Percentiles rank a stretch among this genome's conserved stretches.
phyloP scores from a whole-genome alignment of 2,329 filamentous ascomycete species.

The Monosporascus ibericus region DNA sequence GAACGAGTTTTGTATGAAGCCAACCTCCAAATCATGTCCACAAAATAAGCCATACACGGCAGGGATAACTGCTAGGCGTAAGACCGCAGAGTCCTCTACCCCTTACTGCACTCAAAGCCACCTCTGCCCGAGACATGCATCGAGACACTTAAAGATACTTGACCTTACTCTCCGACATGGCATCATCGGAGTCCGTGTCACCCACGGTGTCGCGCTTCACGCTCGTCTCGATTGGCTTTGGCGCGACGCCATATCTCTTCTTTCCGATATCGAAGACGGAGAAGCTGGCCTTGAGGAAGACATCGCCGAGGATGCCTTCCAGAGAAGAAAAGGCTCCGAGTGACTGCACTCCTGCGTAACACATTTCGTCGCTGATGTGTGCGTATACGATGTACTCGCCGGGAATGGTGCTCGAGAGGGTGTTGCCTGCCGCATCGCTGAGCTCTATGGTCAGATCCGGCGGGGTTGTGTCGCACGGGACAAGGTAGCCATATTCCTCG shows the following conservation, averaged over 20 bases:
- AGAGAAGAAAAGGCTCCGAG: conserved; percentile 39
- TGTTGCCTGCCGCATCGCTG: conserved; percentile 33
- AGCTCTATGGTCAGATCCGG: conserved; percentile 52
- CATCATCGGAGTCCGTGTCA: not conserved
- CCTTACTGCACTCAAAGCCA: not conserved
- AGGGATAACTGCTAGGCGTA: not conserved
- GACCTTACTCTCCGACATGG: not conserved
- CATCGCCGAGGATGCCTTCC: conserved; percentile 66
- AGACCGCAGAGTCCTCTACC: not conserved
- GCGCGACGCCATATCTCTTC: conserved; percentile 38
- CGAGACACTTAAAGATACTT: not conserved
- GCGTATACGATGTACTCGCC: conserved; percentile 52
- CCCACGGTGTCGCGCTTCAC: conserved; percentile 1
- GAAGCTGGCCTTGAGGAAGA: conserved; percentile 73
- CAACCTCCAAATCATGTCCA: not conserved
- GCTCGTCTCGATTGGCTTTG: conserved; percentile 26
- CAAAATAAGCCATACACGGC: not conserved
- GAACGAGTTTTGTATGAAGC: not conserved
- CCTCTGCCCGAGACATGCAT: not conserved
- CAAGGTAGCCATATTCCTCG: conserved; percentile 44
- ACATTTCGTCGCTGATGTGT: conserved; percentile 44
- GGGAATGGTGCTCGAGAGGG: conserved; percentile 46
- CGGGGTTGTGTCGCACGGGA: conserved; percentile 51
- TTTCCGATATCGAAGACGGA: conserved; percentile 60
- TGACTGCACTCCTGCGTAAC: conserved; percentile 72